Conservation (phyloP, 2,329 filamentous ascomycete genomes). For the Podosphaera xanthii region DNA sequence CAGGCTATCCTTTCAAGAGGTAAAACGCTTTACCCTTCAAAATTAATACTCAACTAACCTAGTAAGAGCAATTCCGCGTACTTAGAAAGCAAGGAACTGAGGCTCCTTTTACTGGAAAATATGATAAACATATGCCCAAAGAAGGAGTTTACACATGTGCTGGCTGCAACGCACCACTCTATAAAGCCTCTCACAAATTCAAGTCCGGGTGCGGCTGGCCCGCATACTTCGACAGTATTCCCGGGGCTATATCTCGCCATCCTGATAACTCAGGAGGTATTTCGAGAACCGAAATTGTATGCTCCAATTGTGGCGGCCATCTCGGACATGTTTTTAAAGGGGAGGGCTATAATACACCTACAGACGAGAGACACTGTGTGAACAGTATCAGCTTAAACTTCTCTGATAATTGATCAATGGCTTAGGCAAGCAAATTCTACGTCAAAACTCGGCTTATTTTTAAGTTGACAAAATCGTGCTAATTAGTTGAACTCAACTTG, state of each 20-base stretch:
- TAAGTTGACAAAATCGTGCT: no score
- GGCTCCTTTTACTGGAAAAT: constrained; percentile 53
- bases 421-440: constrained; percentile 19
- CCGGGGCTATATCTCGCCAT: constrained; percentile 68
- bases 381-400: constrained; percentile 86
- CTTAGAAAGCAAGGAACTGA: constrained; percentile 87
- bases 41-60: constrained; percentile 14
- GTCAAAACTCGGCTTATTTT: no score
- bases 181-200: constrained; percentile 89
- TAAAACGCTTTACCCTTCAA: constrained; percentile 14
- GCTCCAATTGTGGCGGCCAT: constrained; percentile 82
- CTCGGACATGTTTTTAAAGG: constrained; percentile 83
- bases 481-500: no score
- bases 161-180: constrained; percentile 68
- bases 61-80: constrained; percentile 77
- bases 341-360: constrained; percentile 63
- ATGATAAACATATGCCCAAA: constrained; percentile 62
- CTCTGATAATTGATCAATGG: constrained; percentile 13
- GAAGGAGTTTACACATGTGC: constrained; percentile 70
- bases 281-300: constrained; percentile 78
- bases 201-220: constrained; percentile 94
- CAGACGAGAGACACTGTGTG: constrained; percentile 91
- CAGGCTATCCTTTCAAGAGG: constrained; percentile 56
- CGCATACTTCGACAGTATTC: constrained; percentile 88
- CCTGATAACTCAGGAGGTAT: constrained; percentile 61